phyloP scores from a whole-genome alignment of 441 rosid genomes.

The Isatis lusitanica region DNA sequence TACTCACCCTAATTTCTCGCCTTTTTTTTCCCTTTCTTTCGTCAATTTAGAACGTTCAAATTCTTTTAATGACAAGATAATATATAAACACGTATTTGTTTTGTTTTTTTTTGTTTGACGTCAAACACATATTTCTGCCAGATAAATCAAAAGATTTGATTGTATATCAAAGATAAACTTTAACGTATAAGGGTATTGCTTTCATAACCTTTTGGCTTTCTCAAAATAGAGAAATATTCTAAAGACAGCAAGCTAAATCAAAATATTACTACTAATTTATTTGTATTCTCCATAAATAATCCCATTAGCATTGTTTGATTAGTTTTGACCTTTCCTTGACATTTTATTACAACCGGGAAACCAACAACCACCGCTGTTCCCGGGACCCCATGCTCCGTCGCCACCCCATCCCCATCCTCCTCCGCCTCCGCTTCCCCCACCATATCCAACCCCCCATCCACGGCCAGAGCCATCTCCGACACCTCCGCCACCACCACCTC shows the following conservation, averaged over 20 bases:
- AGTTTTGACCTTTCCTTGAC: constrained; percentile 29
- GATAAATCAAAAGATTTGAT: background rate
- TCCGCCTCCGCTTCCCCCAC: constrained; percentile 14
- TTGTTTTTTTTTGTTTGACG: too few relatives aligned
- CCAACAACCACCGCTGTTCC: constrained; percentile 32
- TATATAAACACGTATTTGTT: background rate
- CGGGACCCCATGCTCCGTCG: constrained; percentile 10
- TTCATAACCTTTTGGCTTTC: background rate
- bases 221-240: background rate
- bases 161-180: background rate
- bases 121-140: too few relatives aligned
- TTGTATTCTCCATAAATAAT: background rate
- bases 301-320: background rate
- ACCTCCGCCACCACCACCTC: background rate
- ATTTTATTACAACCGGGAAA: constrained; percentile 36
- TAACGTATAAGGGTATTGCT: background rate
- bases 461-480: constrained; percentile 7
- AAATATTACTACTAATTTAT: background rate
- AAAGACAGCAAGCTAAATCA: background rate
- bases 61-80: background rate
- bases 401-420: constrained; percentile 33
- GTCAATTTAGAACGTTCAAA: background rate
- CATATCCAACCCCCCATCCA: constrained; percentile 21
- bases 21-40: too few relatives aligned
- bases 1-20: background rate